Percentiles rank a stretch among this genome's conserved stretches.
Evolutionary conservation across 768 basidiomycete species (phyloP).

Genomic region (Hydnum rufescens): DNA sequence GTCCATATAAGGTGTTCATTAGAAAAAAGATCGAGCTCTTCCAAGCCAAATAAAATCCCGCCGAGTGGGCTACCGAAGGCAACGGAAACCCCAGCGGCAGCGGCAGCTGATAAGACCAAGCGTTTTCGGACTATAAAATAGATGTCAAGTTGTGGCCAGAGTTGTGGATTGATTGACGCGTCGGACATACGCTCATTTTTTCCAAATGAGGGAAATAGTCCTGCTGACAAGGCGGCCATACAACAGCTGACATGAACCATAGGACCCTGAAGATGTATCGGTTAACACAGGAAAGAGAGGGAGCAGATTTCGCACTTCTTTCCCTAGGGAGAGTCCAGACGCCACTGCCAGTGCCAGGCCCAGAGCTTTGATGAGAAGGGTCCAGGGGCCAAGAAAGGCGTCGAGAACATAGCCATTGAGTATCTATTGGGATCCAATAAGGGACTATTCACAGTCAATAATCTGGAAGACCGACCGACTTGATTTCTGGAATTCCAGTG

Average conservation of each 20-base stretch:
- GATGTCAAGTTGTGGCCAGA: neutral
- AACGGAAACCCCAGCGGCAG: conserved; percentile 71
- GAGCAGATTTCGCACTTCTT: conserved; percentile 36
- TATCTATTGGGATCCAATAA: conserved; percentile 26
- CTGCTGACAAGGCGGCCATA: conserved; percentile 49
- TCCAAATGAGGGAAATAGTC: conserved; percentile 48
- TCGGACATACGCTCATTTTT: conserved; percentile 46
- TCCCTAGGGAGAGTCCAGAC: conserved; percentile 67
- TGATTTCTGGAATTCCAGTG: conserved; percentile 67
- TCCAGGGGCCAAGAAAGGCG: conserved; percentile 71
- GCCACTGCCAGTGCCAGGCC: conserved; percentile 72
- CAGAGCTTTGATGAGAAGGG: conserved; percentile 63
- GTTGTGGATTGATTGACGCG: neutral
- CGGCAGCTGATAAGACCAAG: conserved; percentile 62
- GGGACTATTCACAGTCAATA: neutral
- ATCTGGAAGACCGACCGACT: conserved; percentile 36
- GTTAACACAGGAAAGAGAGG: conserved; percentile 12
- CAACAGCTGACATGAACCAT: conserved; percentile 74
- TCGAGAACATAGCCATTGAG: conserved; percentile 74
- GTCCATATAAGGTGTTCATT: conserved; percentile 36
- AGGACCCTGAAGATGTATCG: conserved; percentile 33
- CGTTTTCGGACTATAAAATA: conserved; percentile 45
- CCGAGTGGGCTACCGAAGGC: conserved; percentile 79
- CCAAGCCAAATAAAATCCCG: conserved; percentile 69
- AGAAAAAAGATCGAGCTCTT: conserved; percentile 19